Base-by-base conservation (phyloP, 2,329 filamentous ascomycete species). In the Byssochlamys sp. region DNA sequence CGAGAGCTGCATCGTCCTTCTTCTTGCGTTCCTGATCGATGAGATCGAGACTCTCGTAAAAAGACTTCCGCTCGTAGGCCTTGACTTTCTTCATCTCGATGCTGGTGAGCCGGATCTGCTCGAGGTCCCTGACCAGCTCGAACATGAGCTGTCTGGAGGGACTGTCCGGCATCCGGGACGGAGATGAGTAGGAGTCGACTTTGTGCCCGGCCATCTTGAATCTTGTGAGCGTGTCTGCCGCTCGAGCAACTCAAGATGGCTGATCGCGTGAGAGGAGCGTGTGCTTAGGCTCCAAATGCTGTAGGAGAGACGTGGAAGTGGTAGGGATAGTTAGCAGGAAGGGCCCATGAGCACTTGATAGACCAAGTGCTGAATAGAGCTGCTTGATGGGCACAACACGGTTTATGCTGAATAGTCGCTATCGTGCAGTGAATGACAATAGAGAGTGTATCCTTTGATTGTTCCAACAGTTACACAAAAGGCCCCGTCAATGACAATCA, bases 1-100 rank as follows among this genome's bases (percentile, higher is more conserved):
- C 82, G 14, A 92, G 80, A 12, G 87, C 86, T 63, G 84, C 81
- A 58, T 81, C 79, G 67, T 90, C 86, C 57, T 77, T 78, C 54
- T 81, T 76, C 66, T 86, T 84, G 33, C 81, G 82, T 61, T 88
- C 84, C 35, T 82, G 80, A 31, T 82, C 79, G 55, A 84, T 81
- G 48, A 77, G 77, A 58, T 90, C 85, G 28, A 89, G 80, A 26
- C 77, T 80, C 25, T 84, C 80, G 49, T 84, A 77, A 59, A 82
- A 82, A 7, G 69, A 63, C 45, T 70, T 69, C 4, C 72, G 69
- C 56, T 77, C 74, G 62, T 75, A 77, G 12, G 68, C 70, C 57
- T 77, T 72, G 27, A 75, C 73, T 33, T 71, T 71, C 54, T 75
- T 75, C n/a, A 76, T 63, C 51, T 78, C 75, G 11, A 62, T 61